Evolutionary conservation across 2,329 filamentous ascomycete species (phyloP), one percentile per base, ranked within the genome.

Genomic region (Phaeomoniella chlamydospora): DNA sequence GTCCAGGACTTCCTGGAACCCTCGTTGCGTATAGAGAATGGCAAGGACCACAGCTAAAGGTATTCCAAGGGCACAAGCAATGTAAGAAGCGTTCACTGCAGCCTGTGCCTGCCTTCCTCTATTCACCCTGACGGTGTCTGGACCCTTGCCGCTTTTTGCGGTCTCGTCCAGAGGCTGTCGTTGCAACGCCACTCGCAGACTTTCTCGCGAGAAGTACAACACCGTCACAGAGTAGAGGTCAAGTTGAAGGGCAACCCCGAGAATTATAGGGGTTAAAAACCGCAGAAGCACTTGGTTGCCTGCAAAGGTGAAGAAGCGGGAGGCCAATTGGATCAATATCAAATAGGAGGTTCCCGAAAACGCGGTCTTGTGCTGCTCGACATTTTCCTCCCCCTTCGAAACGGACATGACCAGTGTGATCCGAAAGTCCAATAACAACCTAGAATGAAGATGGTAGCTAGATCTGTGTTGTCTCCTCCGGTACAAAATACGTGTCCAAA

Each of bases 141-240:
- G 44, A 26, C n/a, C 22, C n/a, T 26, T n/a, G 22, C 22, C 22
- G 22, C n/a, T n/a, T n/a, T 26, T 6, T 6, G 9, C n/a, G 22
- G 6, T 6, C 22, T 9, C 22, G n/a, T 57, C 52, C n/a, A 57
- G 45, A 11, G 64, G 61, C 46, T 87, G 81, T 35, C 90, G 72
- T 58, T 96, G 88, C 22, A 94, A 74, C 16, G 88, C 86, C n/a
- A 94, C 80, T 12, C 90, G 79, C 34, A 96, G 63, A 49, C 81
- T 88, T 59, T 98, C 90, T 29, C 90, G 73, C 0, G 90, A 81
- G 51, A 98, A 96, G 57, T 93, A 94, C 1, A 98, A 69, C n/a
- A 92, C 78, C 0, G 86, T 85, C 31, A 93, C 80, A 40, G 88
- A 87, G 56, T 87, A 94, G 1, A 96, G 75, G 49, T 98, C 90